Conservation (phyloP, 148 eudicot species). For the Euryodendron excelsum region DNA sequence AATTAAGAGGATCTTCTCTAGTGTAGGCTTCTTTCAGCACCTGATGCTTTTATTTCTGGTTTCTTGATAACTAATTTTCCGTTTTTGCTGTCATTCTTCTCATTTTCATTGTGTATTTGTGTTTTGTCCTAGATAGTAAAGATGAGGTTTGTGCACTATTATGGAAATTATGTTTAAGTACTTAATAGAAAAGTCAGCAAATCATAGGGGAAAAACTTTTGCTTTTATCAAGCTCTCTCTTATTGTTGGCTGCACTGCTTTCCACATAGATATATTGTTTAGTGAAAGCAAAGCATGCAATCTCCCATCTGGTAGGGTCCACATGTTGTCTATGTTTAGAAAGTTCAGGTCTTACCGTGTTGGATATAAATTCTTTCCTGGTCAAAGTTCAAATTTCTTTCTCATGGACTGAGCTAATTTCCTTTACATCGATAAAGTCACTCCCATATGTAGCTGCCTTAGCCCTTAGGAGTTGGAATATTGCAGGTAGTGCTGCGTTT, state of each 20-base stretch:
- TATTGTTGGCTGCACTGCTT: neutral
- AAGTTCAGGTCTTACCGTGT: neutral
- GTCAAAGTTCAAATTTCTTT: neutral
- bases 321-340: neutral
- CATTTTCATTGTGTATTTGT: neutral
- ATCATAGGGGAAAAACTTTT: neutral
- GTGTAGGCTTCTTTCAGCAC: neutral
- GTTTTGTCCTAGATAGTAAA: neutral
- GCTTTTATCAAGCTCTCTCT: neutral
- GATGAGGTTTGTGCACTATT: neutral
- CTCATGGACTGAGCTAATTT: neutral
- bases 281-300: neutral
- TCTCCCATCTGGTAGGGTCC: neutral
- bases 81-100: neutral
- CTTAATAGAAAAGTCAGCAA: neutral
- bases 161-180: neutral
- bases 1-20: conserved; percentile 2
- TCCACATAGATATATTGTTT: too few relatives aligned
- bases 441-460: neutral
- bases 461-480: neutral
- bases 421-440: neutral
- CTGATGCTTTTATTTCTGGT: conserved; percentile 2
- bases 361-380: neutral
- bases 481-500: neutral
- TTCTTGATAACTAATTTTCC: neutral